Base-by-base conservation (phyloP, 257 asterid genomes). In the Capsicum chinense region DNA sequence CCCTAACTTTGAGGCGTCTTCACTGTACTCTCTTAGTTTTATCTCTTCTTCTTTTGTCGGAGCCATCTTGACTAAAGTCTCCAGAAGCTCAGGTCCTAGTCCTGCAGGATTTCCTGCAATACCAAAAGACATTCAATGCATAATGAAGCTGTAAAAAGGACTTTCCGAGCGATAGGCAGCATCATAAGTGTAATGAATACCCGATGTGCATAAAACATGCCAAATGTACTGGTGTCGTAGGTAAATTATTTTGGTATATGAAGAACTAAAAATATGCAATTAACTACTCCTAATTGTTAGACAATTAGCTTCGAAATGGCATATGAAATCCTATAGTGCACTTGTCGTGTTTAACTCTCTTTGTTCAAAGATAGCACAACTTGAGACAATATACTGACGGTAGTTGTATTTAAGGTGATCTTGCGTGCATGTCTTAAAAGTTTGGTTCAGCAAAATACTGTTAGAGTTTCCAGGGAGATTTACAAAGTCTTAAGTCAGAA, bases 41-140 rank as follows among this genome's bases (percentile, higher is more conserved):
- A 95, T 95, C 84, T 97, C 99, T 90, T 97, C 99, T 91, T 97
- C 99, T 86, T 94, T 95, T 13, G 99, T 97, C 76, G 99, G 99
- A 83, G 99, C 98, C 99, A 97, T 95, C 91, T 94, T 97, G 83
- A 93, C 97, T 89, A 97, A 85, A 33, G 99, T 95, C 91, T 97
- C 99, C 91, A 97, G 84, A 79, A 97, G 97, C 86, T 97, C 99
- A 39, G 92, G 90, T 71, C 99, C 99, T 81, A 95, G 87, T 84
- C 99, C 97, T 85, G 95, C 99, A 16, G 92, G 95, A 86, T 93
- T 92, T 85, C 99, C 99, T 97, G 93, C 84, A 84, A 42, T 19
- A 87, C 63, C 64, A 83, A 79, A 62, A 17, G 50, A 37, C 58
- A 44, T 35, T 74, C 17, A 50, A 70, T 47, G 33, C 56, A 66